Base-by-base conservation (phyloP, 2,329 filamentous ascomycete species). In the Fusarium concolor region DNA sequence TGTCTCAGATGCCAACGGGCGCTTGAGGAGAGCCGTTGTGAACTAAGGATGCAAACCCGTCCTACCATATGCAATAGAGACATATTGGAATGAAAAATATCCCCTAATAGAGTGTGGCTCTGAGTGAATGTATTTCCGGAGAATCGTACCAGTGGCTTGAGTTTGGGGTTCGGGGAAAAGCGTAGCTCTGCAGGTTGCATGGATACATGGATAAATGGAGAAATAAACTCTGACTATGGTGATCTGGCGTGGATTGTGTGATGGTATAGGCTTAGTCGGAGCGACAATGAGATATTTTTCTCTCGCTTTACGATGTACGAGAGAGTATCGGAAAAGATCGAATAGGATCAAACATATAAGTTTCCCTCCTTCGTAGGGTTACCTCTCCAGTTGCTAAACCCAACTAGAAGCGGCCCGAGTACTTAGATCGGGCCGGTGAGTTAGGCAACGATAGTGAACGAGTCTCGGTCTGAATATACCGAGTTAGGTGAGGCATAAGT, bases 351-450 rank as follows among this genome's bases (percentile, higher is more conserved):
- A 56, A 26, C 44, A 47, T 37, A 51, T 9, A 26, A 10, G 29
- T 20, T 57, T 33, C 33, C 39, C 31, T 24, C 18, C 33, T 37
- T n/a, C 20, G 51, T 44, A 53, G 41, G 39, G 22, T 33, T 31
- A 12, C 29, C 31, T 45, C 49, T 44, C 37, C 28, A 54, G 24
- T 41, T 41, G 24, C 50, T 45, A 50, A 43, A 39, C 29, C 18
- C 38, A 55, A 47, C 61, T 68, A 68, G 61, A 68, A 45, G 65
- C 65, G 65, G 65, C 61, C 65, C 65, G 65, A 68, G 65, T 55
- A 63, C 56, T 45, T 65, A 68, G 43, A 58, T 68, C 65, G 65
- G 65, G 43, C 65, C 61, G 65, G 68, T 66, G 43, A 42, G 39
- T 43, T 55, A 37, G 44, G 45, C 44, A 50, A 56, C 33, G 35